Percentiles rank a stretch among this genome's conserved stretches.
phyloP scores from a whole-genome alignment of 345 rosid species.

The Mallotus nudiflorus region DNA sequence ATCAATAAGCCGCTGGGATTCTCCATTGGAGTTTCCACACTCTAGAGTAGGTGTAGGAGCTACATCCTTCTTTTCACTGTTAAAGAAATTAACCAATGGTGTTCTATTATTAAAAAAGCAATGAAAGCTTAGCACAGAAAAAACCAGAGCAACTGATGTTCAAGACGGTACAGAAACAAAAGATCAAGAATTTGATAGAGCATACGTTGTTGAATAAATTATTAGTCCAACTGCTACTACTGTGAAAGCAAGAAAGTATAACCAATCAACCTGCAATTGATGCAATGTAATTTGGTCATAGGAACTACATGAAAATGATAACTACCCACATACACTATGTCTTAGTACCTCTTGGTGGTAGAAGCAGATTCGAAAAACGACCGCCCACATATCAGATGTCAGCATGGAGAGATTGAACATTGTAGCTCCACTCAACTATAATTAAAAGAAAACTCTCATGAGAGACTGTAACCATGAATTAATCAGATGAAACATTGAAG shows the following conservation, averaged over 20 bases:
- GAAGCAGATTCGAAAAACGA: conserved; percentile 44
- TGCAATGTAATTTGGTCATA: neutral
- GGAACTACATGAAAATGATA: too few species aligned
- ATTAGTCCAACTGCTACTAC: conserved; percentile 44
- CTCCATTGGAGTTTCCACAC: conserved; percentile 11
- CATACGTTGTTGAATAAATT: conserved; percentile 46
- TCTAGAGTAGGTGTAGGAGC: conserved; percentile 2
- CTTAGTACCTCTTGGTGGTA: conserved; percentile 47
- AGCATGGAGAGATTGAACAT: conserved; percentile 60
- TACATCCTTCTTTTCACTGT: conserved; percentile 29
- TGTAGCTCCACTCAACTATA: conserved; percentile 57
- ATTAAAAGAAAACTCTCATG: neutral
- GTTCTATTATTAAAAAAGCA: neutral
- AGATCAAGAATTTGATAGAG: neutral
- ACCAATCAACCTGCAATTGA: conserved; percentile 55
- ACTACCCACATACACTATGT: neutral
- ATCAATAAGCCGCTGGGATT: conserved; percentile 30
- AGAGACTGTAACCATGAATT: neutral
- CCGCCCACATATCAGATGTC: conserved; percentile 67
- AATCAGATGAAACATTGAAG: neutral
- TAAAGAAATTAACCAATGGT: neutral
- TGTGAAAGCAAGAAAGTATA: conserved; percentile 49
- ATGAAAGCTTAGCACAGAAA: too few species aligned
- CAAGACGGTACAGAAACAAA: too few species aligned
- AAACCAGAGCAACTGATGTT: too few species aligned